A percentile compares a stretch with the other conserved stretches of the same genome.
These are phyloP conservation scores for Bondarzewia mesenterica DNA, from an alignment of 1,284 basidiomycete species.

Conservation along the genomic window DNA sequence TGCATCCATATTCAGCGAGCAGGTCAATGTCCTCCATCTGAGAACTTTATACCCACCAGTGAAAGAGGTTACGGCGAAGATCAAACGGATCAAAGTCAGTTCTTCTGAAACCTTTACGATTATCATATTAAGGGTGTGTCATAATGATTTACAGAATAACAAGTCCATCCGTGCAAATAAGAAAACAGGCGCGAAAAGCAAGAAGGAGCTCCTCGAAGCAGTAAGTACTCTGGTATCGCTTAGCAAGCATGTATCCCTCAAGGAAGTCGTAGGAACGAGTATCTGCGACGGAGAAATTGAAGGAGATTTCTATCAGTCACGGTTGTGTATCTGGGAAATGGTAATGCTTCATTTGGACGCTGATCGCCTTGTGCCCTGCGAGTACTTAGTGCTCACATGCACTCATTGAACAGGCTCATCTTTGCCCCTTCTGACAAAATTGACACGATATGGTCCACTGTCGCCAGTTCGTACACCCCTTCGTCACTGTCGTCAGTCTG, in stretches of 20 bases:
- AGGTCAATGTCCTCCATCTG: too few relatives aligned
- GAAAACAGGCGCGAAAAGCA: slow-evolving; percentile 61
- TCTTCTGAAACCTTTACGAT: neutral
- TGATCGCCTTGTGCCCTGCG: neutral
- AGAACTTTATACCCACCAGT: too few relatives aligned
- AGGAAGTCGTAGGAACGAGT: slow-evolving; percentile 39
- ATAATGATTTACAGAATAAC: slow-evolving; percentile 39
- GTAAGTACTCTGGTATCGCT: slow-evolving; percentile 23
- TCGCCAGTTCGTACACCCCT: slow-evolving; percentile 36
- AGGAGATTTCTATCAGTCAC: slow-evolving; percentile 45
- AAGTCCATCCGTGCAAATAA: slow-evolving; percentile 57
- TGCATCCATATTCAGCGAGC: slow-evolving; percentile 18
- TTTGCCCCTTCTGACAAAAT: slow-evolving; percentile 54
- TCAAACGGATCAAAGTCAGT: slow-evolving; percentile 51
- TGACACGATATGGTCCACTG: slow-evolving; percentile 48
- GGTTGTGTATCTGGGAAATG: slow-evolving; percentile 59
- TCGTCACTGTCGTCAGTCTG: neutral
- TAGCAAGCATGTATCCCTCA: neutral
- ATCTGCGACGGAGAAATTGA: slow-evolving; percentile 47
- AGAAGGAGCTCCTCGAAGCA: slow-evolving; percentile 65
- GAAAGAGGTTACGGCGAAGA: slow-evolving; percentile 42
- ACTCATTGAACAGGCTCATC: slow-evolving; percentile 38
- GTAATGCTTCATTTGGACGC: slow-evolving; percentile 22
- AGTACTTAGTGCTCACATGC: too few relatives aligned
- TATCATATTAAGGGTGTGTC: slow-evolving; percentile 1